Evolutionary conservation across 129 eudicot genomes (phyloP).

Genomic region (Pittosporum tobira): DNA sequence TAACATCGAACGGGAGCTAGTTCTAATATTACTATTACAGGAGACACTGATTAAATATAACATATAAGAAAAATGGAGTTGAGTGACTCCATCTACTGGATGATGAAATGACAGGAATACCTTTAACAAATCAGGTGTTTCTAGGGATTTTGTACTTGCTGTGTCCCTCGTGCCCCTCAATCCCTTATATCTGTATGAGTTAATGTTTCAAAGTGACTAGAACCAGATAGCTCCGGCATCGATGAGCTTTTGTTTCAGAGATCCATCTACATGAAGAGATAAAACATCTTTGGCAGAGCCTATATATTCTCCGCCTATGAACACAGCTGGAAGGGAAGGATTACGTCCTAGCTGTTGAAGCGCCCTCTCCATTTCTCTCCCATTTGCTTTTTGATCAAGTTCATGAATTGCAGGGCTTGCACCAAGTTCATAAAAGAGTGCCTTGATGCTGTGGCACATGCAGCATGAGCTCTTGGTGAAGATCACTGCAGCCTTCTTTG

Average conservation of each 20-base stretch:
- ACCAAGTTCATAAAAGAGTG: slow-evolving; percentile 75
- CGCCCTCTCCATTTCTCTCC: slow-evolving; percentile 69
- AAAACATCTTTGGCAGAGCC: slow-evolving; percentile 71
- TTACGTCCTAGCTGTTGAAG: slow-evolving; percentile 57
- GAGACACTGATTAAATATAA: neutral
- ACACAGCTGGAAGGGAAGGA: slow-evolving; percentile 75
- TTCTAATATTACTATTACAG: neutral
- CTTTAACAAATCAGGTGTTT: too few relatives aligned
- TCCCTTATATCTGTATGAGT: too few relatives aligned
- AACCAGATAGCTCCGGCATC: slow-evolving; percentile 76
- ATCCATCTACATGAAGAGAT: slow-evolving; percentile 68
- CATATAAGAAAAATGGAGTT: too few relatives aligned
- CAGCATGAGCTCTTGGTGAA: slow-evolving; percentile 91
- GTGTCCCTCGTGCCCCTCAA: too few relatives aligned
- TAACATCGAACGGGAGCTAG: slow-evolving; percentile 22
- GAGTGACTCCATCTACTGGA: too few relatives aligned
- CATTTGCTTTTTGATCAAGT: slow-evolving; percentile 46
- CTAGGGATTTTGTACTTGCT: too few relatives aligned
- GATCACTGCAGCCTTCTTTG: slow-evolving; percentile 81
- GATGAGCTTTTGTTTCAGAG: slow-evolving; percentile 61
- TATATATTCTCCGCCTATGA: slow-evolving; percentile 69
- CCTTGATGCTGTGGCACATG: slow-evolving; percentile 81
- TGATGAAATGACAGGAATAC: too few relatives aligned
- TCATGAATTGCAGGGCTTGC: slow-evolving; percentile 92
- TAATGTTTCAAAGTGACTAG: slow-evolving; percentile 19